Evolutionary conservation across 495 filamentous ascomycete species (phyloP).

Genomic region (Delitschia confertaspora): DNA sequence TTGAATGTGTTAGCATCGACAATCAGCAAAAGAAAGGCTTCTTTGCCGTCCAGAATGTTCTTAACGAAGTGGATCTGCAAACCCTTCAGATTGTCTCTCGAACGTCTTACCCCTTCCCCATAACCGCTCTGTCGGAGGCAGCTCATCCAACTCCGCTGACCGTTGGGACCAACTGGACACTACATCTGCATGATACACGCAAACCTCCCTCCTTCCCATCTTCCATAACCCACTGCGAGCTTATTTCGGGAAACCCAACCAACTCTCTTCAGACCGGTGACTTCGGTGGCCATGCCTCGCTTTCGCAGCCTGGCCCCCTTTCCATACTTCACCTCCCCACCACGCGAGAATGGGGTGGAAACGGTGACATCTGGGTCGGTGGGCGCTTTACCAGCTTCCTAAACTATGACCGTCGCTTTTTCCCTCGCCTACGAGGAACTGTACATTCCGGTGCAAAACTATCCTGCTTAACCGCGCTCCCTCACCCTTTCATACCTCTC

Average conservation of each 20-base stretch:
- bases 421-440: slow-evolving; percentile 66
- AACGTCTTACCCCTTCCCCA: slow-evolving; percentile 70
- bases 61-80: slow-evolving; percentile 77
- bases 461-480: slow-evolving; percentile 66
- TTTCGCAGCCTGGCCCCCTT: slow-evolving; percentile 73
- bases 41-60: slow-evolving; percentile 63
- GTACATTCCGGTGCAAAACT: slow-evolving; percentile 77
- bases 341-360: slow-evolving; percentile 42
- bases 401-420: slow-evolving; percentile 79
- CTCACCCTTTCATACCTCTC: slow-evolving; percentile 53
- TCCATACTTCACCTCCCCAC: slow-evolving; percentile 66
- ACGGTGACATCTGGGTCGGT: slow-evolving; percentile 67
- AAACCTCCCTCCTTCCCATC: slow-evolving; percentile 33
- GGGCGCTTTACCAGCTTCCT: slow-evolving; percentile 87
- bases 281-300: slow-evolving; percentile 46
- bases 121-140: slow-evolving; percentile 74
- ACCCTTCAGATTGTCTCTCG: slow-evolving; percentile 63
- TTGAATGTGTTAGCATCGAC: slow-evolving; percentile 79
- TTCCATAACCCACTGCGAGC: slow-evolving; percentile 34
- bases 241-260: slow-evolving; percentile 25
- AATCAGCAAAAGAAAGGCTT: slow-evolving; percentile 60
- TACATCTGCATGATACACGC: slow-evolving; percentile 79
- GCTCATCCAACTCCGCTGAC: slow-evolving; percentile 66
- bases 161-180: slow-evolving; percentile 69
- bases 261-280: slow-evolving; percentile 29